Evolutionary conservation across 345 rosid genomes (phyloP), one percentile per base, ranked within the genome.

Genomic region (Geranium rotundifolium): DNA sequence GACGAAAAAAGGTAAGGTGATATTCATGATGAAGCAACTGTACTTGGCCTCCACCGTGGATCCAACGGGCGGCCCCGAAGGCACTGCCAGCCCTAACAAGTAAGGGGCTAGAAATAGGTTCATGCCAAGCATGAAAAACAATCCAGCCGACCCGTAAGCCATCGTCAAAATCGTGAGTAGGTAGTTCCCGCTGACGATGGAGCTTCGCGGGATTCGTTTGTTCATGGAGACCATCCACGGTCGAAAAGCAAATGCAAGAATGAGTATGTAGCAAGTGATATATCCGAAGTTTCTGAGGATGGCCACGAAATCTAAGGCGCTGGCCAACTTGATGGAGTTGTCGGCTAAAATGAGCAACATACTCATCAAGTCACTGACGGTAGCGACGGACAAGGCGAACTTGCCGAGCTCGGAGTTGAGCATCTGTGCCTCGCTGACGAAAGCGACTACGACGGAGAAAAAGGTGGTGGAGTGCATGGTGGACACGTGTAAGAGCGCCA

Each of bases 371-470:
- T 73, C 75, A 50, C 73, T 17, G 7, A 71, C 23, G 18, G 65
- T 41, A 1, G 71, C 77, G 0, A 65, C 60, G 7, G 75, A 73
- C 30, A 77, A 52, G 0, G 63, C 67, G 59, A 77, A 19, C 20
- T 73, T 58, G 9, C 81, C 78, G 5, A 77, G 58, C 62, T 73
- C 71, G 0, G 80, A 69, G 54, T 73, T 76, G 12, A 58, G n/a
- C 56, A 73, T 59, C 15, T 62, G 16, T n/a, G 70, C 58, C 17
- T 73, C 72, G 0, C 56, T 37, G n/a, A 73, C 65, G 7, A 66
- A 65, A 29, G 56, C 19, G 29, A 54, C 19, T 5, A 76, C 55
- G 34, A 54, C 71, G 7, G 69, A 61, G 57, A 72, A 66, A 31
- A 66, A 37, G 4, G 72, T 69, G 17, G 57, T 15, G 14, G 72